These are phyloP conservation scores for Coemansia sp. DNA, from an alignment of 192 early-diverging fungal genomes.

Conservation along the genomic window DNA sequence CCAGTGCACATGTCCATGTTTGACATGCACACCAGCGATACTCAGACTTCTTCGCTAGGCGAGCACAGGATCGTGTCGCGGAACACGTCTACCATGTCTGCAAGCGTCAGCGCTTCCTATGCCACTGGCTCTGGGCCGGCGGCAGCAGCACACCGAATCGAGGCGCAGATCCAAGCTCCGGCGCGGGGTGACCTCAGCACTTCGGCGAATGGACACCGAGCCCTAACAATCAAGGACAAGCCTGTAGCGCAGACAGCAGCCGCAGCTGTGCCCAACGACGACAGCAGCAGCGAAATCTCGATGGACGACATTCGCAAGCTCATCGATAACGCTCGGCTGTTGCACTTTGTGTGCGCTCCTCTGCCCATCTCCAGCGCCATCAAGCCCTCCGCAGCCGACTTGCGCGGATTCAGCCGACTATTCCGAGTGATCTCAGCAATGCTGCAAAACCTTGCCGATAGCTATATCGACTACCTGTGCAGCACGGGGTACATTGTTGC, in stretches of 20 bases:
- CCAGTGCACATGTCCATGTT: constrained; percentile 16
- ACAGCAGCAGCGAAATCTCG: constrained; percentile 20
- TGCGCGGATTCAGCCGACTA: constrained; percentile 36
- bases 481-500: constrained; percentile 51
- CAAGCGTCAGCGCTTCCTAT: neutral
- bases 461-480: constrained; percentile 54
- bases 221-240: neutral
- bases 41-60: constrained; percentile 18
- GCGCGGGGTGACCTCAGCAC: constrained; percentile 15
- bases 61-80: constrained; percentile 10
- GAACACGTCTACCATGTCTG: constrained; percentile 1
- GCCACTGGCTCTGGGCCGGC: neutral
- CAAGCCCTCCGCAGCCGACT: constrained; percentile 27
- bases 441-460: constrained; percentile 53
- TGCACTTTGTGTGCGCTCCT: constrained; percentile 56
- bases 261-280: neutral
- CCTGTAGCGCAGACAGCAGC: neutral
- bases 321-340: constrained; percentile 49
- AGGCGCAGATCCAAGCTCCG: constrained; percentile 28
- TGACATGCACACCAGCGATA: constrained; percentile 17
- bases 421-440: constrained; percentile 49
- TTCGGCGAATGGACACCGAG: neutral
- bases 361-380: constrained; percentile 40
- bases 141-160: neutral
- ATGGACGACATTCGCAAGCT: constrained; percentile 47